A percentile compares a stretch with the other conserved stretches of the same genome.
These are phyloP conservation scores for Hibiscus syriacus DNA, from an alignment of 345 rosid species.

Conservation along the genomic window DNA sequence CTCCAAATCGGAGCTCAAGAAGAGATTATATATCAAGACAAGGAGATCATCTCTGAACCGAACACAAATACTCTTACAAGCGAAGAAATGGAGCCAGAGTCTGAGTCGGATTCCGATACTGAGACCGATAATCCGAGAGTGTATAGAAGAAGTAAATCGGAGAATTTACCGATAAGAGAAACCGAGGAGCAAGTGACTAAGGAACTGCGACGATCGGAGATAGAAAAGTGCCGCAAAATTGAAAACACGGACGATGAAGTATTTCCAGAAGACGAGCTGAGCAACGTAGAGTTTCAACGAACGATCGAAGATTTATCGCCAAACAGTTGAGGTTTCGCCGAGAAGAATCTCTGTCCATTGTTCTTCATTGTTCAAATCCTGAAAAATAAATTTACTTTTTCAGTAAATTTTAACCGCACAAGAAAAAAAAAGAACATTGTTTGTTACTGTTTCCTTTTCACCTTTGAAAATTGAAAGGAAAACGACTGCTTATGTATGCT, in stretches of 20 bases:
- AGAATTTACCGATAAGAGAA: constrained; percentile 7
- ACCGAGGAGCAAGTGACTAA: constrained; percentile 4
- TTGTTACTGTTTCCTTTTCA: too few species aligned
- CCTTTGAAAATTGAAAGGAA: too few species aligned
- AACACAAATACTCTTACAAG: constrained; percentile 2
- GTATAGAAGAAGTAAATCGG: constrained; percentile 36
- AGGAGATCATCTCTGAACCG: constrained; percentile 36
- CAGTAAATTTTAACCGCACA: background rate
- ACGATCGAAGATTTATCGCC: constrained; percentile 70
- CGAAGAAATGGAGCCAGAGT: background rate
- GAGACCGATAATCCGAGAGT: constrained; percentile 11
- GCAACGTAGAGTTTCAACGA: constrained; percentile 68
- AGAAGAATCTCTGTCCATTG: constrained; percentile 45
- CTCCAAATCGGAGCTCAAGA: constrained; percentile 4
- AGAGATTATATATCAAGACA: constrained; percentile 38
- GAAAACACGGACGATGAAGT: background rate
- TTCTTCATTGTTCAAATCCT: constrained; percentile 27
- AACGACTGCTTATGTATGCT: background rate
- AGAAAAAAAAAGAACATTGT: background rate
- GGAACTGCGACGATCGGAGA: constrained; percentile 41
- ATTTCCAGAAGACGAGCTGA: constrained; percentile 37
- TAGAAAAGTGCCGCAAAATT: constrained; percentile 21
- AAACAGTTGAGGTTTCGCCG: constrained; percentile 60
- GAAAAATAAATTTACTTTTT: background rate
- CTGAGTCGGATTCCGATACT: constrained; percentile 7